A percentile compares a stretch with the other conserved stretches of the same genome.
phyloP scores from a whole-genome alignment of 768 basidiomycete species.

The Psilocybe cubensis region DNA sequence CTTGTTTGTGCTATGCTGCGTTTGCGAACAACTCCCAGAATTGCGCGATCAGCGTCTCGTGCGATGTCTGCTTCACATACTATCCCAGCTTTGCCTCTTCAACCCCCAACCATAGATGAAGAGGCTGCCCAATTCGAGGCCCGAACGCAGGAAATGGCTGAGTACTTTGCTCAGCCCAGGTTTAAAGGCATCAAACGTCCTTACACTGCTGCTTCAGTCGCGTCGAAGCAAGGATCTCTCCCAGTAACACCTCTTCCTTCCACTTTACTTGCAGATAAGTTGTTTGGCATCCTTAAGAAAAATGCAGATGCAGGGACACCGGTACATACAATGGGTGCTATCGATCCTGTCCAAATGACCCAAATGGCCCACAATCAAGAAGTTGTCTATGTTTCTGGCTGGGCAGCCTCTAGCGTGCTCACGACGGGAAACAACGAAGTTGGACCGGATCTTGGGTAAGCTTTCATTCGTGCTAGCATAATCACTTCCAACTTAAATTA shows the following conservation, averaged over 20 bases:
- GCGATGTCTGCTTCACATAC: constrained; percentile 39
- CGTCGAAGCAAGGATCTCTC: constrained; percentile 86
- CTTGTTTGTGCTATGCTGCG: constrained; percentile 27
- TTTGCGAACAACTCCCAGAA: constrained; percentile 28
- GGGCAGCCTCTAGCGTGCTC: constrained; percentile 85
- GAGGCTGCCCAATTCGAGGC: constrained; percentile 63
- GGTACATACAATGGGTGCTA: constrained; percentile 90
- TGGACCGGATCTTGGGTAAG: constrained; percentile 89
- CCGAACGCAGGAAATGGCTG: constrained; percentile 63
- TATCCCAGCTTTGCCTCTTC: constrained; percentile 53
- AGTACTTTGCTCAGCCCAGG: constrained; percentile 78
- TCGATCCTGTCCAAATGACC: constrained; percentile 94
- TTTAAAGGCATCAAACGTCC: constrained; percentile 77
- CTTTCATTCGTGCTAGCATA: no score
- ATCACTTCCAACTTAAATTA: background rate
- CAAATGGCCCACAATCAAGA: constrained; percentile 91
- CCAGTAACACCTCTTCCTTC: constrained; percentile 79
- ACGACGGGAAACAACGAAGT: constrained; percentile 93
- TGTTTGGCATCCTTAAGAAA: constrained; percentile 68
- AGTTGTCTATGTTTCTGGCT: constrained; percentile 90
- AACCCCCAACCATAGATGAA: constrained; percentile 57
- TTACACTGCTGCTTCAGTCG: constrained; percentile 80
- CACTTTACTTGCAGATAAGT: constrained; percentile 82
- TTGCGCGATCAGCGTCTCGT: constrained; percentile 29
- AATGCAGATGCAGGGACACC: constrained; percentile 68